phyloP scores from a whole-genome alignment of 2,329 filamentous ascomycete genomes.

The Ophiostoma ips region DNA sequence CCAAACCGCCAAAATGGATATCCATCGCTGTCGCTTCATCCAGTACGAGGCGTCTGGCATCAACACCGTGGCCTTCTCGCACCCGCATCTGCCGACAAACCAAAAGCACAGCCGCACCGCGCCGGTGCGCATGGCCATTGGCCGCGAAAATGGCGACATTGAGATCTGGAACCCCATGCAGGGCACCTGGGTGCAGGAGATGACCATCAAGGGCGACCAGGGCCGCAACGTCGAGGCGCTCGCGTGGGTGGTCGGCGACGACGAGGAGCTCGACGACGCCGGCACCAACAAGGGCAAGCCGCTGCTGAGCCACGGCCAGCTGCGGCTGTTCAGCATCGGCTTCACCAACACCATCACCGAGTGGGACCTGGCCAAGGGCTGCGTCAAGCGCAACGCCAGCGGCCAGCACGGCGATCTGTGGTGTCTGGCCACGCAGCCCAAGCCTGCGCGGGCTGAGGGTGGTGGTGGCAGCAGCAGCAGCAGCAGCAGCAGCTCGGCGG shows the following conservation, averaged over 20 bases:
- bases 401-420: constrained; percentile 94
- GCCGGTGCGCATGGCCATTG: constrained; percentile 68
- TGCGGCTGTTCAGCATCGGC: constrained; percentile 90
- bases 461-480: no score
- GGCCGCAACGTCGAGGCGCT: constrained; percentile 82
- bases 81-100: constrained; percentile 38
- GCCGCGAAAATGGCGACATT: constrained; percentile 87
- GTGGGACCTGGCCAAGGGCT: constrained; percentile 76
- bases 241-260: constrained; percentile 78
- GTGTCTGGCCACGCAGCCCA: constrained; percentile 83
- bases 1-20: constrained; percentile 51
- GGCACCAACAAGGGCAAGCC: constrained; percentile 35
- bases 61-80: constrained; percentile 88
- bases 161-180: constrained; percentile 90
- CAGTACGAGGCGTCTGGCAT: constrained; percentile 84
- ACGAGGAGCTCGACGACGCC: constrained; percentile 51
- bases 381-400: constrained; percentile 66
- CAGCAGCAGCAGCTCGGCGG: no score
- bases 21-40: constrained; percentile 94
- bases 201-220: constrained; percentile 67
- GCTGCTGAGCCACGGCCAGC: constrained; percentile 46
- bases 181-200: constrained; percentile 81
- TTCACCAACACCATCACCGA: constrained; percentile 87
- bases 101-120: constrained; percentile 37
- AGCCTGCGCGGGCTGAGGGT: constrained; percentile 22